These are phyloP conservation scores for Cinnamomum chago DNA, from an alignment of 164 flowering plant species.

Conservation along the genomic window DNA sequence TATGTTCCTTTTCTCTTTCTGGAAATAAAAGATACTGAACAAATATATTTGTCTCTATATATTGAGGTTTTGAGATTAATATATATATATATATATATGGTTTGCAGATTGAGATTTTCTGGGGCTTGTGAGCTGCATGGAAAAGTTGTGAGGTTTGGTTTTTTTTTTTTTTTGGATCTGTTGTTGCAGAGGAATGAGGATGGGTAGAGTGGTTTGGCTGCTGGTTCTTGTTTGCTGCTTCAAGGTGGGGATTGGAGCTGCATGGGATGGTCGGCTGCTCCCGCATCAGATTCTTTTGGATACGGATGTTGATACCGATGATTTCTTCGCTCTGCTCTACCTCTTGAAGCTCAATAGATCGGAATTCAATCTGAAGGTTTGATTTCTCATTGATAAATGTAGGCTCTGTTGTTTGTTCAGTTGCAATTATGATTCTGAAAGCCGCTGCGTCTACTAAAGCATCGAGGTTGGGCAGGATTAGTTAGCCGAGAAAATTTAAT, in stretches of 20 bases:
- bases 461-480: too few species aligned
- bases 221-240: constrained; percentile 6
- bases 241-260: constrained; percentile 10
- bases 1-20: too few species aligned
- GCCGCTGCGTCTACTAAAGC: too few species aligned
- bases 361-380: constrained; percentile 66
- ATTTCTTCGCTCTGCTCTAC: constrained; percentile 77
- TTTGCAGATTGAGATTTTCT: background rate
- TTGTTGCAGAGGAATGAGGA: background rate
- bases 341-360: constrained; percentile 79
- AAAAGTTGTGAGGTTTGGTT: background rate
- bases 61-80: too few species aligned
- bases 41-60: too few species aligned
- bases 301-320: constrained; percentile 89
- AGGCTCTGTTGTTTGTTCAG: too few species aligned
- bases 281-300: constrained; percentile 65
- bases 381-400: too few species aligned
- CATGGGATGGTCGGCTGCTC: constrained; percentile 7
- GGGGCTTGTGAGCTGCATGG: background rate
- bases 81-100: too few species aligned
- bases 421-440: too few species aligned
- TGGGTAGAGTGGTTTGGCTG: background rate
- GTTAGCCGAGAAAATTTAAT: too few species aligned
- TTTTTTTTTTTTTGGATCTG: background rate
- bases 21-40: too few species aligned